Conservation (phyloP, 2,329 filamentous ascomycete genomes). For the Cordyceps militaris region DNA sequence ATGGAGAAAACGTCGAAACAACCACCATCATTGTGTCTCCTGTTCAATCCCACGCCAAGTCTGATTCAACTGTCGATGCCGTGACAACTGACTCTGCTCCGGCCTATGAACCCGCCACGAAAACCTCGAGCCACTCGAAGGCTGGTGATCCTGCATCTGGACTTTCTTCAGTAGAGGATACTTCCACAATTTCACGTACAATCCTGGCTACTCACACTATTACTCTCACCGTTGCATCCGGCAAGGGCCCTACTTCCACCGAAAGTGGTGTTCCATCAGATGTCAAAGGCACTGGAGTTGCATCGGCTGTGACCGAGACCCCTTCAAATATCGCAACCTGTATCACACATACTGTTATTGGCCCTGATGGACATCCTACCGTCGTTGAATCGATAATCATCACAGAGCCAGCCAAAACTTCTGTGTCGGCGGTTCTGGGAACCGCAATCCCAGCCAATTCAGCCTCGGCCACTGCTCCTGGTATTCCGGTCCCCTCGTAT, state of each 20-base stretch:
- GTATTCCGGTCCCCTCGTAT: not conserved
- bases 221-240: constrained; percentile 12
- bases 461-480: not conserved
- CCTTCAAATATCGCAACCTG: constrained; percentile 17
- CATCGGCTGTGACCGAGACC: not conserved
- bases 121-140: not conserved
- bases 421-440: not conserved
- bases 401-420: constrained; percentile 13
- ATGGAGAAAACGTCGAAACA: constrained; percentile 20
- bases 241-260: not conserved
- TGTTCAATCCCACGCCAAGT: constrained; percentile 5
- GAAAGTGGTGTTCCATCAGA: not conserved
- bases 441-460: not conserved
- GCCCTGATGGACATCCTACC: constrained; percentile 27
- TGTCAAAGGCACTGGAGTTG: not conserved
- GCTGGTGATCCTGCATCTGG: not conserved
- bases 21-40: constrained; percentile 22
- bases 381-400: constrained; percentile 29
- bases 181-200: constrained; percentile 7
- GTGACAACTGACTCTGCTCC: not conserved
- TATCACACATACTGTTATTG: constrained; percentile 24
- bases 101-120: not conserved
- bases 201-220: constrained; percentile 20
- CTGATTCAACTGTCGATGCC: not conserved
- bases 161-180: not conserved